These are phyloP conservation scores for Vitis amurensis DNA, from an alignment of 164 flowering plant species.

Conservation along the genomic window DNA sequence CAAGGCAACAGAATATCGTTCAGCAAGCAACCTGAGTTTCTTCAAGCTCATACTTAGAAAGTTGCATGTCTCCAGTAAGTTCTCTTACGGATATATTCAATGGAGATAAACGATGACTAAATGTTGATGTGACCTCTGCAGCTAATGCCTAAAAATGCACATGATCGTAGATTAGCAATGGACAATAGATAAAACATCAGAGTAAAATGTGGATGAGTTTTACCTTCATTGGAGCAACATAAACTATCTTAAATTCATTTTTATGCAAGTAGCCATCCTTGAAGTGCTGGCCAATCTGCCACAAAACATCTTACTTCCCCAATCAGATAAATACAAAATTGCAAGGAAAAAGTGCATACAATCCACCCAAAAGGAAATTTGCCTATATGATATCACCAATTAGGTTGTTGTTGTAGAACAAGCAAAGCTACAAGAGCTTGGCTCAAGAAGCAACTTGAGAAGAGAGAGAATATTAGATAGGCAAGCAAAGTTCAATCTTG, in stretches of 20 bases:
- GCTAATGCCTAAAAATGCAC: constrained; percentile 75
- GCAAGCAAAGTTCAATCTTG: too few species aligned
- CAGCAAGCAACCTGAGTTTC: constrained; percentile 77
- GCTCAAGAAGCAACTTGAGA: too few species aligned
- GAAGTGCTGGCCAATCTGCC: constrained; percentile 92
- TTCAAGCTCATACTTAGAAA: constrained; percentile 83
- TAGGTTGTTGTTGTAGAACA: neutral
- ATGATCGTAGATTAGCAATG: constrained; percentile 6
- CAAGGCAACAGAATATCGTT: neutral
- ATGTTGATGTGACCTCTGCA: constrained; percentile 91
- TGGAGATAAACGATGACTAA: constrained; percentile 87
- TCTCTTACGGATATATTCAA: constrained; percentile 86
- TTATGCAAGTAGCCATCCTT: constrained; percentile 91
- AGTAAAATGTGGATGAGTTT: neutral
- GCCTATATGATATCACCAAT: neutral
- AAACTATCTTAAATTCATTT: constrained; percentile 91
- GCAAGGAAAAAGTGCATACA: neutral
- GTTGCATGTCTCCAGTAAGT: constrained; percentile 99
- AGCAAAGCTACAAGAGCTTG: too few species aligned
- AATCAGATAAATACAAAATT: neutral
- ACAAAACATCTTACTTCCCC: constrained; percentile 6
- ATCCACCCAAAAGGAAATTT: neutral
- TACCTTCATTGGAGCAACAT: constrained; percentile 99
- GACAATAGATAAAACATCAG: neutral
- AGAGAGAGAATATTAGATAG: too few species aligned